A percentile compares a stretch with the other conserved stretches of the same genome.
These are phyloP conservation scores for Aristolochia contorta DNA, from an alignment of 164 flowering plant genomes.

Conservation along the genomic window DNA sequence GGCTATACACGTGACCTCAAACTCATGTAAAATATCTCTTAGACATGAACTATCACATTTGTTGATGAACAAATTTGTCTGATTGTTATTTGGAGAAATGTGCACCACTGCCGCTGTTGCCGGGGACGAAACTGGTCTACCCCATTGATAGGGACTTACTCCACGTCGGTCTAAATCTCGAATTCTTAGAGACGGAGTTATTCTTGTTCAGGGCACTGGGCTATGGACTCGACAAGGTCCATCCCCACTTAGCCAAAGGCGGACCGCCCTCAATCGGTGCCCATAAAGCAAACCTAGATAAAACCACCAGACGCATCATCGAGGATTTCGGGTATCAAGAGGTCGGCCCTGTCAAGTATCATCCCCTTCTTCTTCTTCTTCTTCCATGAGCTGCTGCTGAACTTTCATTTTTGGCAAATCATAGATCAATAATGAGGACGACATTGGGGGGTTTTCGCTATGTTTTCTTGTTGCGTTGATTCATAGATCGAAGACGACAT, in stretches of 20 bases:
- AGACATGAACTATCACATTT: no score
- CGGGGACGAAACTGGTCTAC: background rate
- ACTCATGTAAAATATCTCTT: no score
- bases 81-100: no score
- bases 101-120: background rate
- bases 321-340: constrained; percentile 35
- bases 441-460: no score
- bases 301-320: constrained; percentile 17
- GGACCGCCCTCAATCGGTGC: constrained; percentile 45
- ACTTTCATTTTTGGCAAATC: background rate
- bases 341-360: constrained; percentile 46
- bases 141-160: constrained; percentile 20
- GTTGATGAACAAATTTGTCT: no score
- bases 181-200: constrained; percentile 33
- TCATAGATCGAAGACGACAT: constrained; percentile 37
- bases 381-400: no score
- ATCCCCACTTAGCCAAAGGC: constrained; percentile 23
- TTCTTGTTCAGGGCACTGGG: constrained; percentile 40
- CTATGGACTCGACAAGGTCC: constrained; percentile 32
- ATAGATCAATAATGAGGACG: no score
- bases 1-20: no score
- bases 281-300: constrained; percentile 33
- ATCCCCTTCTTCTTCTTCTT: background rate
- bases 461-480: background rate
- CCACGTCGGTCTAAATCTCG: constrained; percentile 37